Conservation (phyloP, 202 grass and related monocot species). For the Cymbopogon flexuosus region DNA sequence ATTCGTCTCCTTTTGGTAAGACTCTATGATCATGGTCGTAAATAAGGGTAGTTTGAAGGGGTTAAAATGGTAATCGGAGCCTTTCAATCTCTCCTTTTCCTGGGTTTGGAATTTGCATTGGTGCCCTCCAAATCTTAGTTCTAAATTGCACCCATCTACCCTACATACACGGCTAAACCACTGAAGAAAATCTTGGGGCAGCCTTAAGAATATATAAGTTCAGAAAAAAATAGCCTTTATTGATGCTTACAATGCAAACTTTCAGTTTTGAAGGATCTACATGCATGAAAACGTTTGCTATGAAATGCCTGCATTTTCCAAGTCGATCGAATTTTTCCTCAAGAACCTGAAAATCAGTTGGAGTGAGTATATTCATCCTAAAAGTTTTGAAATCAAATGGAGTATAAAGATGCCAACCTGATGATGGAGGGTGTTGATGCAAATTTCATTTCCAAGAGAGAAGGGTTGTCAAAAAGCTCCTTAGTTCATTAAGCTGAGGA, state of each 20-base stretch:
- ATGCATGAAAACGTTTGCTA: not conserved
- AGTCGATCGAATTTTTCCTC: not conserved
- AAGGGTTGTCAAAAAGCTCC: slow-evolving; percentile 17
- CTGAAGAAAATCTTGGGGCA: not conserved
- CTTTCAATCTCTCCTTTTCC: slow-evolving; percentile 6
- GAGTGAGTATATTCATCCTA: not conserved
- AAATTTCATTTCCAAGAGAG: slow-evolving; percentile 20
- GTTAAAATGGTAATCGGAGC: slow-evolving; percentile 29
- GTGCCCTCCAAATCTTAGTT: slow-evolving; percentile 17
- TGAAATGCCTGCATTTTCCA: not conserved
- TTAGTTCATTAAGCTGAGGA: slow-evolving; percentile 29
- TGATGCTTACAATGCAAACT: not conserved
- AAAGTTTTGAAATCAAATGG: not conserved
- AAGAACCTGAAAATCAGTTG: not conserved
- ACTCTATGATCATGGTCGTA: slow-evolving; percentile 38
- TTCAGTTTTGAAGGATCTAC: not conserved
- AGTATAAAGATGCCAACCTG: not conserved
- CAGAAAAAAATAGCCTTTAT: not conserved
- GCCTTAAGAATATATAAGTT: not conserved
- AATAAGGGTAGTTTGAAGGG: slow-evolving; percentile 54
- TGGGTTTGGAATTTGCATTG: slow-evolving; percentile 37
- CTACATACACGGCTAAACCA: not conserved
- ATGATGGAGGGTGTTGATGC: slow-evolving; percentile 35
- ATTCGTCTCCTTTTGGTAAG: slow-evolving; percentile 31
- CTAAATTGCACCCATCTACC: not conserved